A percentile compares a stretch with the other conserved stretches of the same genome.
Evolutionary conservation across 306 rosid species (phyloP).

Genomic region (Glycyrrhiza uralensis): DNA sequence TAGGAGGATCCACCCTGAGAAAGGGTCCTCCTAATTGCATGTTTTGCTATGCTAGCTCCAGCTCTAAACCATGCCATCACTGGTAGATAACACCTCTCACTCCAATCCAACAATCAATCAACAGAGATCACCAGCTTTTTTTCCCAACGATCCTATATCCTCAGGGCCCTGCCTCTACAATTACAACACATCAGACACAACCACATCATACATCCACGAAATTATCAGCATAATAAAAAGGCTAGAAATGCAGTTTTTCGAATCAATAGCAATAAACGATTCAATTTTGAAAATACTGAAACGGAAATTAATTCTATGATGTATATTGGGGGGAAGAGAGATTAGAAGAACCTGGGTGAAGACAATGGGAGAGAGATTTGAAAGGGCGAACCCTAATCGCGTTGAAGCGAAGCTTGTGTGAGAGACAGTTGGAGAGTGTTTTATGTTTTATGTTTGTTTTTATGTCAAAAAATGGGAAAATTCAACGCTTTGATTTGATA

Average conservation of each 20-base stretch:
- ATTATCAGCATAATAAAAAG: neutral
- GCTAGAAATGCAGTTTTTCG: neutral
- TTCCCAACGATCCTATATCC: neutral
- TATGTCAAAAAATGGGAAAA: neutral
- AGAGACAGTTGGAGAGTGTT: neutral
- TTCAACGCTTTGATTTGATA: neutral
- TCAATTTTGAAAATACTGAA: neutral
- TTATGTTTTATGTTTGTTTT: neutral
- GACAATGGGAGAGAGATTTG: conserved; percentile 1
- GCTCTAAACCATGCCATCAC: conserved; percentile 91
- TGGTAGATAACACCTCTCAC: conserved; percentile 3
- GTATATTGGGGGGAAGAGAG: neutral
- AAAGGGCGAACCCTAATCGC: conserved; percentile 21
- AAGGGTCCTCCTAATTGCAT: conserved; percentile 57
- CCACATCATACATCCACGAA: neutral
- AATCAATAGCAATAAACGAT: neutral
- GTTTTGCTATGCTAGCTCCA: conserved; percentile 64
- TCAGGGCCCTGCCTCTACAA: conserved; percentile 5
- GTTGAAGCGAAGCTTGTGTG: conserved; percentile 21
- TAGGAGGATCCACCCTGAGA: conserved; percentile 52
- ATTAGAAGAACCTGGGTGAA: neutral
- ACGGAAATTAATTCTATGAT: neutral
- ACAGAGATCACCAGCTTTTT: neutral
- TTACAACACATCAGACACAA: conserved; percentile 19
- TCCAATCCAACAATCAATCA: conserved; percentile 1